Conservation (phyloP, 2,329 filamentous ascomycete species). For the Fusarium solani-melongenae region DNA sequence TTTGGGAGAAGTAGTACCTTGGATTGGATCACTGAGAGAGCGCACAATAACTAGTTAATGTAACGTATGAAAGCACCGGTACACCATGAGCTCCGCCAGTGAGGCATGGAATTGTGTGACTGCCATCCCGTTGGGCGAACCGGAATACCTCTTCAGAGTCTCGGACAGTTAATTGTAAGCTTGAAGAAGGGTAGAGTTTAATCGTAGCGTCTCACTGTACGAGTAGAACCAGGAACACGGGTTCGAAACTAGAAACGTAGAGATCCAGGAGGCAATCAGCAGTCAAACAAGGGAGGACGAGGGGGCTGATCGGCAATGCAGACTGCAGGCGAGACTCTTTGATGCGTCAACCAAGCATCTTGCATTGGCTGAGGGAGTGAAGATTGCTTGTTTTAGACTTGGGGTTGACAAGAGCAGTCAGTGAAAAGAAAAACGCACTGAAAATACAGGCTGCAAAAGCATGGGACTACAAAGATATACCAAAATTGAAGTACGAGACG, state of each 20-base stretch:
- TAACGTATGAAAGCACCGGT: background rate
- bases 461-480: background rate
- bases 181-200: background rate
- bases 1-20: background rate
- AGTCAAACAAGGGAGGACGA: background rate
- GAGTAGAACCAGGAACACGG: background rate
- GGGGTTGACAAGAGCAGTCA: background rate
- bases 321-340: background rate
- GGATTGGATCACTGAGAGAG: background rate
- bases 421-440: background rate
- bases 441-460: background rate
- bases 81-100: background rate
- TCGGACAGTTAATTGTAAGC: background rate
- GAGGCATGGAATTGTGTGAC: background rate
- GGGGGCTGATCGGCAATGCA: background rate
- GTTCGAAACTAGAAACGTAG: background rate
- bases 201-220: background rate
- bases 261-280: background rate
- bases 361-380: background rate
- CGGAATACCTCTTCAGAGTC: background rate
- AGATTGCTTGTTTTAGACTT: background rate
- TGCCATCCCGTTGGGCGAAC: background rate
- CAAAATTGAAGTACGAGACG: background rate
- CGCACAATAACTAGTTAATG: background rate
- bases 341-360: background rate